Evolutionary conservation across 1,139 yeast species (phyloP), one percentile per base, ranked within the genome.

Genomic region (Nakaseomyces bracarensis): DNA sequence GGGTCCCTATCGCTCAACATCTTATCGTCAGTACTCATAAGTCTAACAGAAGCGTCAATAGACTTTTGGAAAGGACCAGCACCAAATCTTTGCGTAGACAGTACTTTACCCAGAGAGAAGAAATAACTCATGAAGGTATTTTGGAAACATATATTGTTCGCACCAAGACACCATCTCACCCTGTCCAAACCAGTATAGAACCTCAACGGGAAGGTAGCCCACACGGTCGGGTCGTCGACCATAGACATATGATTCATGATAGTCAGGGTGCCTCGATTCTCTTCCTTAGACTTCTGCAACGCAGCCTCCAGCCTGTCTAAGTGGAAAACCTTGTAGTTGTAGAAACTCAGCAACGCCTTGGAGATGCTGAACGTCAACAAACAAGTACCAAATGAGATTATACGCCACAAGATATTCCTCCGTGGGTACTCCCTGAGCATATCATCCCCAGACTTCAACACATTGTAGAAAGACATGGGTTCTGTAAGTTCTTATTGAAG

Each of bases 161-260:
- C 97, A 0, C 95, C 98, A 49, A 91, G 70, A 4, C 96, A 89
- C 97, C 97, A 91, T 54, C 98, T 69, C 43, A 87, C 75, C 44
- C 77, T 74, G 49, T 79, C 82, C 13, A 84, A 66, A 46, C 79
- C 75, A 16, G 67, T 63, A 50, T 77, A 82, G 51, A 75, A 77
- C 39, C 77, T 69, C 75, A 79, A 72, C 0, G 96, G 96, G 46
- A 89, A 68, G 36, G 84, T 75, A 0, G 94, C 95, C 82, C 94
- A 91, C 41, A 86, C 68, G 23, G 85, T 72, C 0, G 98, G 98
- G 56, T 91, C 98, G 58, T 91, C 98, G 20, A 87, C 82, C 5
- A 84, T 86, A 1, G 95, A 83, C 82, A 87, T 84, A 57, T 91
- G 98, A 60, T 91, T 91, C 95, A 89, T 86, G n/a, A 89, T 76